Evolutionary conservation across 2,329 filamentous ascomycete genomes (phyloP).

Genomic region (Neopestalotiopsis sp.): DNA sequence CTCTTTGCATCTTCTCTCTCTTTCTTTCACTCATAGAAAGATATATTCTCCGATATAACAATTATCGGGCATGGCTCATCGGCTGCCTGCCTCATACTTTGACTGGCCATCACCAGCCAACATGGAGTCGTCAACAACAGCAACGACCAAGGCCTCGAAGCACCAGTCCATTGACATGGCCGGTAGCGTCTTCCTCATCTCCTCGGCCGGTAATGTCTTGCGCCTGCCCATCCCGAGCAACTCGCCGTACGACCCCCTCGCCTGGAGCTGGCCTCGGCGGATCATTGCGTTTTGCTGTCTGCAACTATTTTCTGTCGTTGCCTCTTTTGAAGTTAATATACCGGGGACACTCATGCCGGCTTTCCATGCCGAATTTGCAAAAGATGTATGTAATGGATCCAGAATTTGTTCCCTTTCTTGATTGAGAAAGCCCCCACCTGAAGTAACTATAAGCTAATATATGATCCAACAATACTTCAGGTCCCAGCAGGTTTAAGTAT

Average conservation of each 20-base stretch:
- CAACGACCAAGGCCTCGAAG: neutral
- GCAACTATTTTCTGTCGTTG: neutral
- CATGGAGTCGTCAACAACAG: neutral
- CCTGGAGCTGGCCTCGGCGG: constrained; percentile 30
- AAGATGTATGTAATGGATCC: neutral
- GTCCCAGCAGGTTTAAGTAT: constrained; percentile 30
- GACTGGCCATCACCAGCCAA: neutral
- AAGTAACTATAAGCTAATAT: neutral
- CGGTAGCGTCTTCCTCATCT: constrained; percentile 38
- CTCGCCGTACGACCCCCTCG: constrained; percentile 35
- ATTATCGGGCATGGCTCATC: neutral
- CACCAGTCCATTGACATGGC: constrained; percentile 21
- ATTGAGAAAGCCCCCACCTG: neutral
- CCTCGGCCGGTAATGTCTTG: constrained; percentile 34
- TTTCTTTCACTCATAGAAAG: neutral
- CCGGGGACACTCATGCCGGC: constrained; percentile 1
- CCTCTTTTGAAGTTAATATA: constrained; percentile 4
- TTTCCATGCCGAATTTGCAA: neutral
- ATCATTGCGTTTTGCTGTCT: constrained; percentile 20
- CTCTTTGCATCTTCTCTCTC: neutral
- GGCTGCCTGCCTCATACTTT: constrained; percentile 6
- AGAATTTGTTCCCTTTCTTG: neutral
- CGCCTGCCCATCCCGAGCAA: constrained; percentile 38
- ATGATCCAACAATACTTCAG: constrained; percentile 19
- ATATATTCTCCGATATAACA: neutral